Conservation (phyloP, 805 yeast species). For the Candida germanica region DNA sequence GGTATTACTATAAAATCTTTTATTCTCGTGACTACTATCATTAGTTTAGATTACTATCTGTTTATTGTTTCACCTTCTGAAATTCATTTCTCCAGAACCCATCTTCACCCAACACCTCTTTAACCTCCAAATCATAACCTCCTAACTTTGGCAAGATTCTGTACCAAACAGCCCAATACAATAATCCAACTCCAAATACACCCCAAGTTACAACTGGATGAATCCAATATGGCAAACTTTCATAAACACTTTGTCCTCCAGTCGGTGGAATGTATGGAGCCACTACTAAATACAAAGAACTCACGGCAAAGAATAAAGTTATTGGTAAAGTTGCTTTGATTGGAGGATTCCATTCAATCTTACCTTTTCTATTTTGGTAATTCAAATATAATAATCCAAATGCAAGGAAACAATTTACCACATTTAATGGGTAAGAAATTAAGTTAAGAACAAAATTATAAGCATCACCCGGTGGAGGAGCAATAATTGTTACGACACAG, state of each 20-base stretch:
- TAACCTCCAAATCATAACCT: conserved; percentile 48
- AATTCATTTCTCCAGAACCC: conserved; percentile 71
- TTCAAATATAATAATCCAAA: conserved; percentile 60
- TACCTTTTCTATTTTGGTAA: conserved; percentile 49
- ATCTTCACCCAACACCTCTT: conserved; percentile 59
- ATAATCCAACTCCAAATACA: conserved; percentile 59
- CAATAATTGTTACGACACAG: conserved; percentile 68
- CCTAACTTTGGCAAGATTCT: conserved; percentile 52
- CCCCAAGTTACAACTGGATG: conserved; percentile 85
- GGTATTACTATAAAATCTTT: background rate
- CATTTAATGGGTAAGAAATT: conserved; percentile 78
- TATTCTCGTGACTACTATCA: too few relatives aligned
- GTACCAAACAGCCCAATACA: conserved; percentile 68
- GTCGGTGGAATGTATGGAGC: conserved; percentile 81
- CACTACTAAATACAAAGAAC: conserved; percentile 63
- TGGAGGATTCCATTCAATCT: conserved; percentile 65
- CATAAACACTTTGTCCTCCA: conserved; percentile 63
- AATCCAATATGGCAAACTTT: conserved; percentile 68
- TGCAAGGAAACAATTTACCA: conserved; percentile 65
- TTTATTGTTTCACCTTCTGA: conserved; percentile 27
- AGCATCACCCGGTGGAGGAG: conserved; percentile 87
- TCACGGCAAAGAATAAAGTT: conserved; percentile 57
- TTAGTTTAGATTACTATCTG: too few relatives aligned
- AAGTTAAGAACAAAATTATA: conserved; percentile 77
- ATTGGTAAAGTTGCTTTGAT: conserved; percentile 65